Base-by-base conservation (phyloP, 495 filamentous ascomycete genomes). In the Annulohypoxylon stygium region DNA sequence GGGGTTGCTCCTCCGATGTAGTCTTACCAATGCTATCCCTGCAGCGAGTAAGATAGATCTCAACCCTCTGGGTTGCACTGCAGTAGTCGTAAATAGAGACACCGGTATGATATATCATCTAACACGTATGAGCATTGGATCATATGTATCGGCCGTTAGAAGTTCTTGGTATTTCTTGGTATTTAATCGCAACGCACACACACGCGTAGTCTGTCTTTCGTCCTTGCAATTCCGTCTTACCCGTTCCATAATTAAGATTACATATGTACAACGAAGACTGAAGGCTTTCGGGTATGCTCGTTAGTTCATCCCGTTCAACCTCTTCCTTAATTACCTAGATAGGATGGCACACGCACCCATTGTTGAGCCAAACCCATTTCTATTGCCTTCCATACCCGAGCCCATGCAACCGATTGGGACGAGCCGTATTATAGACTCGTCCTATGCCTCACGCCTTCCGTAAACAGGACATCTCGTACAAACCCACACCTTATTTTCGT, bases 381-480 rank as follows among this genome's bases (percentile, higher is more conserved):
- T 62, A 68, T 68, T 71, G 67, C 72, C 33, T 75, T 53, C 72
- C 67, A 30, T 75, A 60, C 34, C 71, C 67, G 59, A 71, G 60
- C 47, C 67, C 30, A 75, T 75, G 72, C 67, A 71, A 64, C 72
- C 72, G 59, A 61, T 69, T 70, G 41, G 50, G 54, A 67, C 64
- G 58, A 47, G 50, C 37, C 72, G 20, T 23, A 23, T 23, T 4
- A 12, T 67, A 58, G 41, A 59, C 23, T 47, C 51, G 37, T 45
- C 66, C 41, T 37, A 74, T 66, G 62, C 61, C 53, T 54, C 45
- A 48, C 43, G 23, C 67, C 48, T 36, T 51, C 53, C 64, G 36
- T 71, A 70, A 75, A 65, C 48, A 45, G 43, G 11, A 71, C 47
- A 37, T 50, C 53, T 75, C 63, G 63, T 75, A 75, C 64, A 75